Conservation (phyloP, 2,329 filamentous ascomycete species). For the Exophiala bonariae region DNA sequence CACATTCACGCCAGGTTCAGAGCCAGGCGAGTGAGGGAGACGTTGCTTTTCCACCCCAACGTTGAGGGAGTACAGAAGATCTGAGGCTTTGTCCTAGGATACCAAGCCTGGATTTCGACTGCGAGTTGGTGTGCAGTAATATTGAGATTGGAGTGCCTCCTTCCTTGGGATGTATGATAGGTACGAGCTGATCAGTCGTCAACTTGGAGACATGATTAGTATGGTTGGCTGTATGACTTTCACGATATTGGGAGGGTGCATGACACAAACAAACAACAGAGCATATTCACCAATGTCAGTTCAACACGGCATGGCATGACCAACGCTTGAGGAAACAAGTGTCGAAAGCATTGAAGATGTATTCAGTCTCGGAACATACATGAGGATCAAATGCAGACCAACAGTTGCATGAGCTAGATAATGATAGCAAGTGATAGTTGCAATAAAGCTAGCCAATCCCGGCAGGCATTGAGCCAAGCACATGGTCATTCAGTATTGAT, state of each 20-base stretch:
- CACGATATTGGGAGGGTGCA: constrained; percentile 19
- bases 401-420: too few species aligned
- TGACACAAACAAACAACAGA: constrained; percentile 8
- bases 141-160: background rate
- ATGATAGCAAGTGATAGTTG: too few species aligned
- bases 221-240: constrained; percentile 16
- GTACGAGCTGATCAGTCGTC: constrained; percentile 15
- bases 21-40: constrained; percentile 5
- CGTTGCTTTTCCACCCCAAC: constrained; percentile 6
- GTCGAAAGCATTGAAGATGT: background rate
- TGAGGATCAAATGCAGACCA: too few species aligned
- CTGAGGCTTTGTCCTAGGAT: constrained; percentile 1
- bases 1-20: constrained; percentile 15
- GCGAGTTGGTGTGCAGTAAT: background rate
- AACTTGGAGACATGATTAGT: constrained; percentile 15
- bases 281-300: constrained; percentile 3
- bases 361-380: background rate
- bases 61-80: constrained; percentile 7
- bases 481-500: too few species aligned
- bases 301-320: too few species aligned
- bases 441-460: too few species aligned
- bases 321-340: background rate
- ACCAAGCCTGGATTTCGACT: background rate
- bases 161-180: constrained; percentile 14
- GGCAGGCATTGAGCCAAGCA: too few species aligned